A percentile compares a stretch with the other conserved stretches of the same genome.
phyloP scores from a whole-genome alignment of 179 eudicot species.

The Spinacia oleracea region DNA sequence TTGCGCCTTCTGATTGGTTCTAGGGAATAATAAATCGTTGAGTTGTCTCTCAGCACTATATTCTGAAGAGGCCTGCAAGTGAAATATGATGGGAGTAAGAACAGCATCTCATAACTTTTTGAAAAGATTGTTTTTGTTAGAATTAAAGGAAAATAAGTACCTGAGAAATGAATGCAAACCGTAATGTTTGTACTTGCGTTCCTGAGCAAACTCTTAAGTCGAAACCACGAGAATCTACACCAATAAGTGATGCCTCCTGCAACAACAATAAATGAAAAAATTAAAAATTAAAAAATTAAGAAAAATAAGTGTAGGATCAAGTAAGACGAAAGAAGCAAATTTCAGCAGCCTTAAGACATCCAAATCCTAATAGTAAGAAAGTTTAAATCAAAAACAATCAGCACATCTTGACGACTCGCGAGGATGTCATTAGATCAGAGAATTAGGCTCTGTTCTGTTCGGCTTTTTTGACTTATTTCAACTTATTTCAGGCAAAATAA shows the following conservation, averaged over 20 bases:
- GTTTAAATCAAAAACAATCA: background rate
- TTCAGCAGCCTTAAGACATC: background rate
- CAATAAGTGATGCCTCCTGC: constrained; percentile 85
- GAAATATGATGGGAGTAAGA: constrained; percentile 1
- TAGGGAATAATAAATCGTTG: constrained; percentile 75
- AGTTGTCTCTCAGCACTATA: constrained; percentile 95
- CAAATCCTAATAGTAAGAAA: background rate
- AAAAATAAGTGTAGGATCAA: background rate
- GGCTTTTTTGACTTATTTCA: too few species aligned
- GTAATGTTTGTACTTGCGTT: constrained; percentile 82
- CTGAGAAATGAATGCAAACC: constrained; percentile 74
- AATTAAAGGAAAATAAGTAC: constrained; percentile 35
- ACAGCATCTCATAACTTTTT: background rate
- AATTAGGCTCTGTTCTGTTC: too few species aligned
- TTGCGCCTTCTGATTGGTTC: constrained; percentile 56
- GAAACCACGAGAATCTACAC: constrained; percentile 86
- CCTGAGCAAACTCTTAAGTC: constrained; percentile 94
- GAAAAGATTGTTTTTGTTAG: background rate
- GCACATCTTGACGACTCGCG: too few species aligned
- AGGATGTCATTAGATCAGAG: background rate
- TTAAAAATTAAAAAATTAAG: background rate
- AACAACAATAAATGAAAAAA: constrained; percentile 30
- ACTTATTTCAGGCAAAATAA: too few species aligned
- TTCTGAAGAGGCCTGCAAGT: constrained; percentile 87
- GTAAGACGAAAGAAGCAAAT: background rate